These are phyloP conservation scores for Cryphonectria radicalis DNA, from an alignment of 2,329 filamentous ascomycete species.

Conservation along the genomic window DNA sequence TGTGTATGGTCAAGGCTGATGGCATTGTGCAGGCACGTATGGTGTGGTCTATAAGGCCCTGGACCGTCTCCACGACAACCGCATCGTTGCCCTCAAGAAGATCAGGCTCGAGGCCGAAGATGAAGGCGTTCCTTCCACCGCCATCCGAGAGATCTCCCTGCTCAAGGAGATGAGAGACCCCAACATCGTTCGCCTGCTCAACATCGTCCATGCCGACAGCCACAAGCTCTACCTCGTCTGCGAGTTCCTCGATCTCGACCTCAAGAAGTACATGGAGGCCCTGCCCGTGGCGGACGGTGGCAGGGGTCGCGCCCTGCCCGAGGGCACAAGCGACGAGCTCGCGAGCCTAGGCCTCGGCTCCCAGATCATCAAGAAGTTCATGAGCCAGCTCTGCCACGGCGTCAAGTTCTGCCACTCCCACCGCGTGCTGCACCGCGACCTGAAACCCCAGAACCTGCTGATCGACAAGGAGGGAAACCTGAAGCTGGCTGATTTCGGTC, in stretches of 20 bases:
- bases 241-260: constrained; percentile 83
- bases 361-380: constrained; percentile 88
- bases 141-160: constrained; percentile 88
- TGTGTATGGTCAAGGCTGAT: constrained; percentile 1
- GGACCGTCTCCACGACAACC: constrained; percentile 75
- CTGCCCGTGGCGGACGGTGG: constrained; percentile 80
- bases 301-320: constrained; percentile 78
- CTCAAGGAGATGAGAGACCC: constrained; percentile 91
- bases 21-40: constrained; percentile 70
- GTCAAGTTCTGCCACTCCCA: constrained; percentile 86
- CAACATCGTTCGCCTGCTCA: constrained; percentile 82
- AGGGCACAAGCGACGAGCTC: constrained; percentile 67
- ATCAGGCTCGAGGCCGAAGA: constrained; percentile 91
- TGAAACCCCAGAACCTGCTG: constrained; percentile 85
- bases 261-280: constrained; percentile 95
- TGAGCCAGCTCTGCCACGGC: constrained; percentile 81
- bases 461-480: constrained; percentile 86
- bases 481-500: constrained; percentile 83
- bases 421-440: constrained; percentile 79
- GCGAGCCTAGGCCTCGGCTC: constrained; percentile 73
- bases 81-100: constrained; percentile 89
- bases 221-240: constrained; percentile 91
- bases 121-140: constrained; percentile 86
- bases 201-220: constrained; percentile 90
- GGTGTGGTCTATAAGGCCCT: constrained; percentile 91